Evolutionary conservation across 23 red algal species (phyloP), one percentile per base, ranked within the genome.

Genomic region (Chondrus crispus): DNA sequence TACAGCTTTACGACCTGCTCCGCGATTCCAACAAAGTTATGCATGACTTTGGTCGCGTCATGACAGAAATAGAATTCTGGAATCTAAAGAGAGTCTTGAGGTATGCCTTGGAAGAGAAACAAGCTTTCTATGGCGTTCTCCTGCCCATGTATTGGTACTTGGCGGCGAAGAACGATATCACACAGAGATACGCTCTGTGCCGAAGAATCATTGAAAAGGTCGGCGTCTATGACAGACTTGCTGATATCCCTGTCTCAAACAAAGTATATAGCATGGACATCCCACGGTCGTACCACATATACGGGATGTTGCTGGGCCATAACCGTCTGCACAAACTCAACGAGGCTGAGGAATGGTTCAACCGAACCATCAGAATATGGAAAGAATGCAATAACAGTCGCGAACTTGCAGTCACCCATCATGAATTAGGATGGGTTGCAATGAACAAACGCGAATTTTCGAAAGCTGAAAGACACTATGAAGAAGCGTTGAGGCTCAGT

Each of bases 61-160:
- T 66, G 60, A 66, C 60, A 9, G 60, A 66, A 66, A 66, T 66
- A 32, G 60, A 66, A 66, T 66, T 66, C 35, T 66, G 60, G 60
- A 66, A 66, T 66, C 60, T 66, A 32, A 66, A 66, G 60, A 22
- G 60, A 32, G 60, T 66, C 5, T 66, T 66, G 35, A 66, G 35
- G 60, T 66, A 66, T 66, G 60, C 60, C 6, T 32, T 66, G 8
- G 60, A 66, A 66, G 60, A 66, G 60, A 66, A 66, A n/a, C 60
- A 32, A n/a, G 60, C 60, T 9, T 66, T 66, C 35, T 66, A 66
- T 32, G 60, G 60, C 18, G 35, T 66, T 66, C 60, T 66, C 18
- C 35, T 66, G 35, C 60, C 60, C 9, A 9, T 66, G 18, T 66
- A 66, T 32, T 66, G 60, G 60, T 66, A 66, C 18, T 32, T 66